These are phyloP conservation scores for Delonix regia DNA, from an alignment of 306 rosid genomes.

Conservation along the genomic window DNA sequence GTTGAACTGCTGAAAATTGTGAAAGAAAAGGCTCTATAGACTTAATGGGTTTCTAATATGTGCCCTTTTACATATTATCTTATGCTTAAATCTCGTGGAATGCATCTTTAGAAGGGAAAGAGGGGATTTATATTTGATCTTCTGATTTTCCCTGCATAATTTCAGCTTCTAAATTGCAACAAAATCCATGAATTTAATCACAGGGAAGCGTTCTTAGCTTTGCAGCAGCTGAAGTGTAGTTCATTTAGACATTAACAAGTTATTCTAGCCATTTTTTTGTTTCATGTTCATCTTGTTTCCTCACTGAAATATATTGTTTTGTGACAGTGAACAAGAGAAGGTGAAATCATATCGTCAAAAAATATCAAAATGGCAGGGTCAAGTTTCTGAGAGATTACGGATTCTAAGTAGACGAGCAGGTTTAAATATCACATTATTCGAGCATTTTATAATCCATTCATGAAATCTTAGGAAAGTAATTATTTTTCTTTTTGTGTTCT, in stretches of 20 bases:
- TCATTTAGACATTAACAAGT: constrained; percentile 10
- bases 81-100: background rate
- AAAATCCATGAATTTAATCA: constrained; percentile 12
- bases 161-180: constrained; percentile 24
- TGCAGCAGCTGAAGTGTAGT: constrained; percentile 12
- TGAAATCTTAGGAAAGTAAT: constrained; percentile 26
- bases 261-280: background rate
- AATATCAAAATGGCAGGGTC: constrained; percentile 92
- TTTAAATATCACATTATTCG: constrained; percentile 37
- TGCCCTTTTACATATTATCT: background rate
- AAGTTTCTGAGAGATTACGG: constrained; percentile 86
- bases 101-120: background rate
- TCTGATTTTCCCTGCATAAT: background rate
- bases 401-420: constrained; percentile 77
- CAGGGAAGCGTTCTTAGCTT: constrained; percentile 18
- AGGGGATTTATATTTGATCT: background rate
- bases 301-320: constrained; percentile 33
- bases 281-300: constrained; percentile 12
- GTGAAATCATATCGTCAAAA: constrained; percentile 81
- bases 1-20: background rate
- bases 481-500: constrained; percentile 7
- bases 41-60: background rate
- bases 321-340: constrained; percentile 81
- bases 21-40: constrained; percentile 4
- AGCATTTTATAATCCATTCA: constrained; percentile 7